Evolutionary conservation across 805 yeast genomes (phyloP).

Genomic region (Yamadazyma kitorensis): DNA sequence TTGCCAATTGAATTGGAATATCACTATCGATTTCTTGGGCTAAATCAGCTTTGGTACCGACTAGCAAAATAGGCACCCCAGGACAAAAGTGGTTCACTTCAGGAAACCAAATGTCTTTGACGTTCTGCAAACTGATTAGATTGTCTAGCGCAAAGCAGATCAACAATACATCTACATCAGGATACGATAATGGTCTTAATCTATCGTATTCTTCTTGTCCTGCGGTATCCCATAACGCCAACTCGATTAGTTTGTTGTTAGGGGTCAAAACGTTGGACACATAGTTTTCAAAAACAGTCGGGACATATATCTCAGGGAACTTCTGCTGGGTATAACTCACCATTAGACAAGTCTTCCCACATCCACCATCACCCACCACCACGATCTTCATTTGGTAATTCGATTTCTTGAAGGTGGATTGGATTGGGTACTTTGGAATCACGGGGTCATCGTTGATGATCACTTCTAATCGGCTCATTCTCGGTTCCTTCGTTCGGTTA

Average conservation of each 20-base stretch:
- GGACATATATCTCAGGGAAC: conserved; percentile 73
- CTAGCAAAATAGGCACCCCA: conserved; percentile 69
- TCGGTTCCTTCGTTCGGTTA: too few species aligned
- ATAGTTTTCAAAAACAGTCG: conserved; percentile 81
- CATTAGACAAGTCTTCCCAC: conserved; percentile 83
- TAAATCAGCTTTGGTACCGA: conserved; percentile 81
- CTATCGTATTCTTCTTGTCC: conserved; percentile 87
- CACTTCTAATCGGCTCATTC: conserved; percentile 11
- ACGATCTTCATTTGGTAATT: conserved; percentile 53
- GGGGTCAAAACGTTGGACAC: conserved; percentile 59
- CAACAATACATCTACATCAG: conserved; percentile 72
- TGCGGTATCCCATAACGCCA: conserved; percentile 87
- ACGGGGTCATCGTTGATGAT: conserved; percentile 36
- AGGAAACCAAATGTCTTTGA: conserved; percentile 82
- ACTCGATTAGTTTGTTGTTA: conserved; percentile 75
- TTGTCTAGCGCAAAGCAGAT: conserved; percentile 74
- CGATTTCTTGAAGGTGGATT: conserved; percentile 20
- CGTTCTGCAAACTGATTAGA: conserved; percentile 62
- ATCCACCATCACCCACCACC: conserved; percentile 86
- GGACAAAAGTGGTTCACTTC: conserved; percentile 84
- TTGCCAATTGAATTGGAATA: conserved; percentile 52
- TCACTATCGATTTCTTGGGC: conserved; percentile 36
- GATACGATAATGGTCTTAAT: conserved; percentile 72
- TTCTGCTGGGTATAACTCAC: conserved; percentile 65
- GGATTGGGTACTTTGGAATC: conserved; percentile 34